phyloP scores from a whole-genome alignment of 1,139 yeast species.

The Chernovozyma sophiae-reginae region DNA sequence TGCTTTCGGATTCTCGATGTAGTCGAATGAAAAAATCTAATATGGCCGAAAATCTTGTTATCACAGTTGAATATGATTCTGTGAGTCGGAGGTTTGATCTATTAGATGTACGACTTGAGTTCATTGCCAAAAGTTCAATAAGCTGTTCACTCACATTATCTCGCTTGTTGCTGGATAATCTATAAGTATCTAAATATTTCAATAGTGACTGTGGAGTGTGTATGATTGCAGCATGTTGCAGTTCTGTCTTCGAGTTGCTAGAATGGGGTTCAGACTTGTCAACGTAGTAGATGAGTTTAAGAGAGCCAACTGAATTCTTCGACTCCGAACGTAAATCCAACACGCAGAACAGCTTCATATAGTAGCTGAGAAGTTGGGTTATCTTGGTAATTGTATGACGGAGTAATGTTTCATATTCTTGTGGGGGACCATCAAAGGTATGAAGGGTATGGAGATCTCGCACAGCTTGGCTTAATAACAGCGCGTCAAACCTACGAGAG shows the following conservation, averaged over 20 bases:
- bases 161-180: background rate
- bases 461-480: slow-evolving; percentile 19
- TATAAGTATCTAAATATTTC: background rate
- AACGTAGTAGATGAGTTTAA: slow-evolving; percentile 2
- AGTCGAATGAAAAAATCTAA: slow-evolving; percentile 18
- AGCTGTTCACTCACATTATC: slow-evolving; percentile 2
- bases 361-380: slow-evolving; percentile 1
- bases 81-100: background rate
- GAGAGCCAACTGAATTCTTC: background rate
- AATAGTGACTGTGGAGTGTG: slow-evolving; percentile 1
- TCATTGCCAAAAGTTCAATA: slow-evolving; percentile 3
- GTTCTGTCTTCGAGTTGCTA: background rate
- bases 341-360: background rate
- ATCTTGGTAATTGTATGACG: slow-evolving; percentile 10
- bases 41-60: slow-evolving; percentile 14
- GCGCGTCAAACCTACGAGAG: slow-evolving; percentile 1
- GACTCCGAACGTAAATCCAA: background rate
- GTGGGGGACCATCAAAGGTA: slow-evolving; percentile 9
- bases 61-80: background rate
- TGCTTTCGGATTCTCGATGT: slow-evolving; percentile 19
- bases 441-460: slow-evolving; percentile 21
- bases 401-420: slow-evolving; percentile 16
- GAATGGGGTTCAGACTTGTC: background rate
- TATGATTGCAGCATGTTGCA: background rate
- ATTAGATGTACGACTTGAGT: background rate